These are phyloP conservation scores for Trichophyton equinum DNA, from an alignment of 2,329 filamentous ascomycete genomes.

Conservation along the genomic window DNA sequence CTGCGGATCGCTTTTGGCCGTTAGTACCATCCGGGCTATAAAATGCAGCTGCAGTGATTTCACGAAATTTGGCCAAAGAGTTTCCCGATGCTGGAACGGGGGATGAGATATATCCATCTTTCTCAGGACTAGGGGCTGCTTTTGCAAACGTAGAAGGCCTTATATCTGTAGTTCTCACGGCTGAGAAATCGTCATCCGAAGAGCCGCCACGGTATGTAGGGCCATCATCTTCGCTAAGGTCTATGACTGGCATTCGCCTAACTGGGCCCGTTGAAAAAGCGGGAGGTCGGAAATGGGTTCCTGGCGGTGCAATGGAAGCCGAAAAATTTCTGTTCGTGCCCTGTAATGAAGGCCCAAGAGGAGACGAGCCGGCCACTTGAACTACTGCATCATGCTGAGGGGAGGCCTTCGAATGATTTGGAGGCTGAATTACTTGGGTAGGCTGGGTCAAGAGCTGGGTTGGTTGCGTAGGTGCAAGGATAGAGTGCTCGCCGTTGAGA, in stretches of 20 bases:
- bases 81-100: slow-evolving; percentile 21
- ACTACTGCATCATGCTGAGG: slow-evolving; percentile 35
- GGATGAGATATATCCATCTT: slow-evolving; percentile 29
- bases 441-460: slow-evolving; percentile 46
- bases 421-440: slow-evolving; percentile 42
- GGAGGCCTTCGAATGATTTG: slow-evolving; percentile 19
- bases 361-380: slow-evolving; percentile 85
- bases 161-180: slow-evolving; percentile 43
- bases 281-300: slow-evolving; percentile 55
- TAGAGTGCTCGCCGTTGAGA: slow-evolving; percentile 17
- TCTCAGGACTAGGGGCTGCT: slow-evolving; percentile 29
- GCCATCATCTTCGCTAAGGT: slow-evolving; percentile 44
- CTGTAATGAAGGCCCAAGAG: slow-evolving; percentile 42
- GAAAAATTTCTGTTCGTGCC: slow-evolving; percentile 34
- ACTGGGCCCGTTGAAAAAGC: slow-evolving; percentile 27
- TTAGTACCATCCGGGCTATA: slow-evolving; percentile 26
- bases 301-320: slow-evolving; percentile 59
- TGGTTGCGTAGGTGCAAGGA: slow-evolving; percentile 33
- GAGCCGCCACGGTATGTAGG: slow-evolving; percentile 50
- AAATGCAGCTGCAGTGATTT: slow-evolving; percentile 32
- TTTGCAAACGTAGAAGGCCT: slow-evolving; percentile 46
- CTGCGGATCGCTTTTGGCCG: slow-evolving; percentile 5
- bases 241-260: slow-evolving; percentile 29
- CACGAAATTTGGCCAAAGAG: slow-evolving; percentile 28
- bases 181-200: slow-evolving; percentile 47